A percentile compares a stretch with the other conserved stretches of the same genome.
These are phyloP conservation scores for Diddensiella santjacobensis DNA, from an alignment of 805 yeast species.

Conservation along the genomic window DNA sequence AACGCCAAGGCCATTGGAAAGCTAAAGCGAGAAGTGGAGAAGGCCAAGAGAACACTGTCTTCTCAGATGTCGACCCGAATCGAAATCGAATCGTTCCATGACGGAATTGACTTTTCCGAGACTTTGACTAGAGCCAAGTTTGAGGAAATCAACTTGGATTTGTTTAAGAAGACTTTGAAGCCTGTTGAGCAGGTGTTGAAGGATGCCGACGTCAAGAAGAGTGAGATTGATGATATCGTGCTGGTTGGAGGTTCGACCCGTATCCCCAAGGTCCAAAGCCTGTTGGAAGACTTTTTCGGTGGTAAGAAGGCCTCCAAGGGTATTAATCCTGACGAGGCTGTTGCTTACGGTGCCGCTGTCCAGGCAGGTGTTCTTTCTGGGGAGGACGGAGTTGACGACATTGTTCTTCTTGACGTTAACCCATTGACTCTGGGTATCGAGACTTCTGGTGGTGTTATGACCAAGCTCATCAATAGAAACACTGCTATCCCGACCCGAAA, in stretches of 20 bases:
- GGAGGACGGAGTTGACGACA: constrained; percentile 88
- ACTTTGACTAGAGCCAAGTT: constrained; percentile 96
- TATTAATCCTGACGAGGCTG: constrained; percentile 99
- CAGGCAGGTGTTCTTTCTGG: constrained; percentile 98
- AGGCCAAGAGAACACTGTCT: constrained; percentile 95
- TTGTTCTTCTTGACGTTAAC: constrained; percentile 86
- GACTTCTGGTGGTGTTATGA: constrained; percentile 97
- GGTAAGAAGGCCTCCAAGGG: constrained; percentile 97
- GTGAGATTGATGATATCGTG: constrained; percentile 90
- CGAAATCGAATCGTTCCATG: constrained; percentile 91
- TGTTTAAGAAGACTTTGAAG: constrained; percentile 90
- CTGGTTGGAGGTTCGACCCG: constrained; percentile 99
- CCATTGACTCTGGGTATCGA: constrained; percentile 95
- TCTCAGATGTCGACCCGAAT: constrained; percentile 93
- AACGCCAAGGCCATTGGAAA: constrained; percentile 87
- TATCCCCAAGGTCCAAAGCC: constrained; percentile 96
- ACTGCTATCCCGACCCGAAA: constrained; percentile 94
- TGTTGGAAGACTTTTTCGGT: constrained; percentile 82
- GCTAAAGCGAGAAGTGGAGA: constrained; percentile 95
- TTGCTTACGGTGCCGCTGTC: constrained; percentile 98
- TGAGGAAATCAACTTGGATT: constrained; percentile 89
- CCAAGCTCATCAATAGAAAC: constrained; percentile 89
- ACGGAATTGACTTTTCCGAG: constrained; percentile 94
- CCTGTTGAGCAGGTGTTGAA: constrained; percentile 95
- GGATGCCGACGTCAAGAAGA: constrained; percentile 84